A percentile compares a stretch with the other conserved stretches of the same genome.
These are phyloP conservation scores for Xylaria sp. DNA, from an alignment of 2,329 filamentous ascomycete species.

Conservation along the genomic window DNA sequence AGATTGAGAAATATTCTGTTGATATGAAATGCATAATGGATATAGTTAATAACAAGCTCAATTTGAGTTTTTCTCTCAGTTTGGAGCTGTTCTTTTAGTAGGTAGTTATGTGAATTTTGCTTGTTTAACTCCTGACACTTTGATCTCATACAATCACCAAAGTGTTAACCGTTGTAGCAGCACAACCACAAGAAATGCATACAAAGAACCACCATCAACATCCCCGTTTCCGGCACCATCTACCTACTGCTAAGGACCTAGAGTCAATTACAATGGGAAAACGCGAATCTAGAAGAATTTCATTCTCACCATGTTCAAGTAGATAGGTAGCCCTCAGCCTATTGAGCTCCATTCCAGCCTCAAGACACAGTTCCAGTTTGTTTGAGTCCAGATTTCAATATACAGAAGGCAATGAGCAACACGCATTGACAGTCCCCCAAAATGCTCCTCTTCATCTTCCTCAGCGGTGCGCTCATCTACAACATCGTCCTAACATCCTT, in stretches of 20 bases:
- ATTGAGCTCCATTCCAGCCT: neutral
- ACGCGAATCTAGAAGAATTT: too few species aligned
- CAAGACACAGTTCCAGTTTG: neutral
- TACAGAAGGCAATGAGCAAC: neutral
- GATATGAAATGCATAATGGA: too few species aligned
- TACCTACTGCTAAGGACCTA: neutral
- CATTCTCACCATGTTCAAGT: neutral
- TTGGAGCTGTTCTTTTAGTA: neutral
- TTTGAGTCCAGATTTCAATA: neutral
- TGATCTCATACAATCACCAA: neutral
- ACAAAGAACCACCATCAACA: conserved; percentile 10
- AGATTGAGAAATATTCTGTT: neutral
- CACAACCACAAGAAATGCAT: neutral
- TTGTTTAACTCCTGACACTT: neutral
- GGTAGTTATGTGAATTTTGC: neutral
- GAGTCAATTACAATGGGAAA: neutral
- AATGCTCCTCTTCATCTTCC: conserved; percentile 40
- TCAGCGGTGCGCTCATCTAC: conserved; percentile 40
- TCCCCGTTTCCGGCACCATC: conserved; percentile 20
- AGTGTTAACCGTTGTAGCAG: neutral
- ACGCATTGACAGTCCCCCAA: neutral
- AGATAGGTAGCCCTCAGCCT: too few species aligned
- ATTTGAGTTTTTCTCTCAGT: too few species aligned
- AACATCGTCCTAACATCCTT: conserved; percentile 40
- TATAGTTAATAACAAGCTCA: too few species aligned